These are phyloP conservation scores for Podosphaera fusca DNA, from an alignment of 2,329 filamentous ascomycete genomes.

Conservation along the genomic window DNA sequence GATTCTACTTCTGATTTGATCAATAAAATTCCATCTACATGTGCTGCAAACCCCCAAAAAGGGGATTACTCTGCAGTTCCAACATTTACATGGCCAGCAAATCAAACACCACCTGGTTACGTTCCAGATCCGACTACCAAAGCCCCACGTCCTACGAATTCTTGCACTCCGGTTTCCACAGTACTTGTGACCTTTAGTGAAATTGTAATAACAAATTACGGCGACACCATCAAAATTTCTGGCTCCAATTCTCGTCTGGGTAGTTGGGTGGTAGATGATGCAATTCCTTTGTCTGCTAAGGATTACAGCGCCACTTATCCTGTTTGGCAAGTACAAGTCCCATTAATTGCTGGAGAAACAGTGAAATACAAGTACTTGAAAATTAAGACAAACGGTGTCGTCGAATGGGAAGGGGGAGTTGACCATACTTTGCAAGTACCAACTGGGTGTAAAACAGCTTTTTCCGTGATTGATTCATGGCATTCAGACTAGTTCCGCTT, in stretches of 20 bases:
- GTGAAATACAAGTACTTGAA: constrained; percentile 50
- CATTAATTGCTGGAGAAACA: constrained; percentile 28
- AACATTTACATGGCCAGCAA: constrained; percentile 24
- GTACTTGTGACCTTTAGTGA: constrained; percentile 41
- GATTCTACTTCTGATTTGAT: constrained; percentile 17
- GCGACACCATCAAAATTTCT: constrained; percentile 41
- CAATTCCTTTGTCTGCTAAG: constrained; percentile 31
- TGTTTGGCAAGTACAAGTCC: constrained; percentile 35
- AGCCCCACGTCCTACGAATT: constrained; percentile 3
- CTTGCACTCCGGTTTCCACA: constrained; percentile 20
- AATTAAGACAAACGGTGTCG: constrained; percentile 26
- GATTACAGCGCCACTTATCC: constrained; percentile 35
- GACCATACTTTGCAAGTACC: constrained; percentile 14
- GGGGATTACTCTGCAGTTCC: constrained; percentile 27
- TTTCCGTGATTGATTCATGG: constrained; percentile 10
- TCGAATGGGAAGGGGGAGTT: constrained; percentile 40
- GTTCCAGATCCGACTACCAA: constrained; percentile 4
- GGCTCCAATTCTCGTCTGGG: constrained; percentile 37
- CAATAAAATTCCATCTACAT: constrained; percentile 22
- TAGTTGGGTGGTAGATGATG: constrained; percentile 32
- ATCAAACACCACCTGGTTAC: constrained; percentile 9
- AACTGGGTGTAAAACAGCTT: constrained; percentile 8
- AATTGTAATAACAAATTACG: constrained; percentile 30
- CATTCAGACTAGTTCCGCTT: constrained; percentile 1
- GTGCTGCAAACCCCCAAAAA: constrained; percentile 22